These are phyloP conservation scores for Hirschfeldia incana DNA, from an alignment of 345 rosid species.

Conservation along the genomic window DNA sequence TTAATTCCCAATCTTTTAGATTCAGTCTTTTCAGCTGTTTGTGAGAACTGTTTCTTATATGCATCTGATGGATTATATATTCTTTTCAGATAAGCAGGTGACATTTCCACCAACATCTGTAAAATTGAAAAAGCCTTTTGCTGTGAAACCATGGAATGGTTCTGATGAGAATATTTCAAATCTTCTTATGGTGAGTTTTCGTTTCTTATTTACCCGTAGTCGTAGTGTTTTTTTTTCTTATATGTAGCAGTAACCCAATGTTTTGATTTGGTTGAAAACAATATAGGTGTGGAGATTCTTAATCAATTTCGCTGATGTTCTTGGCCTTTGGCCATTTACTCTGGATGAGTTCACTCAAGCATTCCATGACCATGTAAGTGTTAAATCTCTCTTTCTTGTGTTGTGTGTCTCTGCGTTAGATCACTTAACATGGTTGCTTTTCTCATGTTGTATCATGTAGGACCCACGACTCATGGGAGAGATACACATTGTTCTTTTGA, in stretches of 20 bases:
- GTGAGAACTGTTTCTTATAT: slow-evolving; percentile 1
- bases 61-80: not conserved
- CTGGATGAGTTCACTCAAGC: slow-evolving; percentile 90
- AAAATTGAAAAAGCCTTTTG: slow-evolving; percentile 64
- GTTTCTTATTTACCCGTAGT: not conserved
- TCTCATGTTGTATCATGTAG: slow-evolving; percentile 43
- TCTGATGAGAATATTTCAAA: slow-evolving; percentile 85
- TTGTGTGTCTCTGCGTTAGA: not conserved
- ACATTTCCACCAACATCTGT: slow-evolving; percentile 69
- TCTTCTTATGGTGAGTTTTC: slow-evolving; percentile 82
- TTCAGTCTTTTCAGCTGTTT: not conserved
- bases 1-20: not conserved
- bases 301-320: slow-evolving; percentile 75
- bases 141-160: slow-evolving; percentile 71
- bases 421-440: slow-evolving; percentile 7
- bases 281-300: slow-evolving; percentile 86
- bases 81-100: slow-evolving; percentile 60
- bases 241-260: not conserved
- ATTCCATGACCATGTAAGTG: slow-evolving; percentile 80
- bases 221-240: not conserved
- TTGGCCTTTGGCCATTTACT: slow-evolving; percentile 93
- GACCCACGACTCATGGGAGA: slow-evolving; percentile 83
- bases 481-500: slow-evolving; percentile 72
- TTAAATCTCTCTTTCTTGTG: not conserved
- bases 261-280: slow-evolving; percentile 16